These are phyloP conservation scores for Ruellia speciosa DNA, from an alignment of 305 asterid genomes.

Conservation along the genomic window DNA sequence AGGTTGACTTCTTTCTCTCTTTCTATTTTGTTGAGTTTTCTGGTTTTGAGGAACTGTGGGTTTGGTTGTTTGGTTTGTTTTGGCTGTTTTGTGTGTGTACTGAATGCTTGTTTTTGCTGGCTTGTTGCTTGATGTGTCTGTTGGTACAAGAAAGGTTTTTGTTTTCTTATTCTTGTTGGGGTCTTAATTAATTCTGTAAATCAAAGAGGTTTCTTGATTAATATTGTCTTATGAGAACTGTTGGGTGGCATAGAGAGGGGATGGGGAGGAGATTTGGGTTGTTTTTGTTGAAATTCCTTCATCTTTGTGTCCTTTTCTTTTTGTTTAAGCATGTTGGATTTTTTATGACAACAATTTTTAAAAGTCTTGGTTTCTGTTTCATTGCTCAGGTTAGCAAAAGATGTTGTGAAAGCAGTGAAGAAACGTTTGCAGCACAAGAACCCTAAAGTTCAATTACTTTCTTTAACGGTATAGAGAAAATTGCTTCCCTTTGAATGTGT, in stretches of 20 bases:
- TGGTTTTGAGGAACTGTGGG: conserved; percentile 8
- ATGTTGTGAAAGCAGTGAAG: conserved; percentile 84
- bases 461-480: conserved; percentile 62
- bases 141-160: neutral
- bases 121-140: conserved; percentile 13
- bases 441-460: conserved; percentile 79
- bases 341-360: conserved; percentile 3
- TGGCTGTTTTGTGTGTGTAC: neutral
- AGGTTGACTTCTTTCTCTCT: conserved; percentile 39
- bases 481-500: neutral
- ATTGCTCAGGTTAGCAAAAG: conserved; percentile 74
- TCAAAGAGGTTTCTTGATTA: conserved; percentile 3
- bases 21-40: conserved; percentile 14
- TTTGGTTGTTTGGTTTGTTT: conserved; percentile 13
- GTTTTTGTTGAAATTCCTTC: conserved; percentile 8
- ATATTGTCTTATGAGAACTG: conserved; percentile 7
- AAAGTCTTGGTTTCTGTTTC: conserved; percentile 14
- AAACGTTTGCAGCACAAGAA: conserved; percentile 89
- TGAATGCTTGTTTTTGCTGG: conserved; percentile 18
- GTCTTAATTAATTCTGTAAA: conserved; percentile 13
- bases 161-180: conserved; percentile 6
- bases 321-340: neutral
- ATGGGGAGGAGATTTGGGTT: conserved; percentile 2
- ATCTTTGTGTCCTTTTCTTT: neutral
- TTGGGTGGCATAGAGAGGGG: neutral